Percentiles rank a stretch among this genome's conserved stretches.
These are phyloP conservation scores for Cucurbitaria berberidis DNA, from an alignment of 2,329 filamentous ascomycete species.

Conservation along the genomic window DNA sequence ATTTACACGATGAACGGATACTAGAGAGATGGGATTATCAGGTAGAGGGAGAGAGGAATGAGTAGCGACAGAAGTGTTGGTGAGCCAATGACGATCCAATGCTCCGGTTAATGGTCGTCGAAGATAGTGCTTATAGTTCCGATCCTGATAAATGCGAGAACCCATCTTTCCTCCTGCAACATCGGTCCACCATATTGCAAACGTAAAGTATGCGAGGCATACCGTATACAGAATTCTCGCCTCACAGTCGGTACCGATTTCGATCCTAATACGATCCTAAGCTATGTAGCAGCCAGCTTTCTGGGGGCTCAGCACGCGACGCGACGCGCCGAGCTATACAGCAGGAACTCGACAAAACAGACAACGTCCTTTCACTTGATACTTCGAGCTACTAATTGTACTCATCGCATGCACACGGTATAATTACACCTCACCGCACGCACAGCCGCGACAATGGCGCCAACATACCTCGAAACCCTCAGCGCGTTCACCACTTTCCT, in stretches of 20 bases:
- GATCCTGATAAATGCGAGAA: conserved; percentile 6
- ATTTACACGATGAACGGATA: not conserved
- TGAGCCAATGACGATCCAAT: conserved; percentile 1
- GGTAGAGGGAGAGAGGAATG: not conserved
- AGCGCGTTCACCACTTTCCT: conserved; percentile 79
- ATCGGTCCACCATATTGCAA: conserved; percentile 7
- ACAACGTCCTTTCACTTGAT: not conserved
- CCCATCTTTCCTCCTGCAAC: conserved; percentile 1
- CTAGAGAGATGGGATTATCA: not conserved
- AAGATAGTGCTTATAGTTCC: conserved; percentile 2
- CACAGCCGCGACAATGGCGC: conserved; percentile 25
- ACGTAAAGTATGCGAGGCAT: conserved; percentile 6
- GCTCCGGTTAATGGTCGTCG: not conserved
- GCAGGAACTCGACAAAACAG: not conserved
- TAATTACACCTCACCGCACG: not conserved
- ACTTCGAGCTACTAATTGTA: not conserved
- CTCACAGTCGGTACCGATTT: conserved; percentile 2
- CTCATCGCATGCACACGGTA: not conserved
- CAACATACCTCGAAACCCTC: conserved; percentile 59
- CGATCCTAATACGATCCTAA: not conserved
- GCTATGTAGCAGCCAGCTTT: not conserved
- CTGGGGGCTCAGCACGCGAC: conserved; percentile 12
- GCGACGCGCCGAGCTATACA: conserved; percentile 6
- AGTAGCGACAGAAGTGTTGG: not conserved
- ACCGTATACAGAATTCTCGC: conserved; percentile 8